Base-by-base conservation (phyloP, 148 eudicot genomes). In the Camellia japonica region DNA sequence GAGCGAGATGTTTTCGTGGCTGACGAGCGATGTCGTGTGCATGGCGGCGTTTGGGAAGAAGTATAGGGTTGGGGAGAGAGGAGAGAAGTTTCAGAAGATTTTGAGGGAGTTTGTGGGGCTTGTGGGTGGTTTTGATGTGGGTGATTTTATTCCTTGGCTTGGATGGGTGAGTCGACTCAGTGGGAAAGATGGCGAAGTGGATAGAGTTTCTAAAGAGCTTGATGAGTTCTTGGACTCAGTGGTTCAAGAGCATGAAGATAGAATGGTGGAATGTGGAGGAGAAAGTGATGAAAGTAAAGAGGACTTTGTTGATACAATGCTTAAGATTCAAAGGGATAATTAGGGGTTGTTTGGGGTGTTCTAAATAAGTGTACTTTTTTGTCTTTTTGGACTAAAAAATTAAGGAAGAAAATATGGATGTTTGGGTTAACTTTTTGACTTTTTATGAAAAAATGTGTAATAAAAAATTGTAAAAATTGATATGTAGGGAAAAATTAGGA, bases 271-370 rank as follows among this genome's bases (percentile, higher is more conserved):
- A 20, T 14, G 68, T 19, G 10, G 76, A 51, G 3, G 12, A 7
- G 73, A 55, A 10, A 68, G 11, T 5, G 70, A 78, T 61, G 84
- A 71, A 65, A n/a, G 70, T 65, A 43, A 44, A 1, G 46, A 78
- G 55, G 84, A 89, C 61, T 82, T 89, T 73, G 86, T 90, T 14
- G 88, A 88, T 75, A 76, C 87, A 78, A 67, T 88, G 80, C 85
- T 90, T 38, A 69, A 82, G 8, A 56, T 83, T 78, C 83, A 86
- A 9, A 86, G 59, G 56, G 84, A 83, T 5, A 76, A 79, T n/a
- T n/a, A n/a, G n/a, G n/a, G n/a, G n/a, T n/a, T n/a, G n/a, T n/a
- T n/a, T n/a, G n/a, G n/a, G n/a, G n/a, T n/a, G n/a, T n/a, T n/a
- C n/a, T n/a, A n/a, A n/a, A n/a, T n/a, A n/a, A n/a, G n/a, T n/a